These are phyloP conservation scores for Hericium erinaceus DNA, from an alignment of 768 basidiomycete genomes.

Conservation along the genomic window DNA sequence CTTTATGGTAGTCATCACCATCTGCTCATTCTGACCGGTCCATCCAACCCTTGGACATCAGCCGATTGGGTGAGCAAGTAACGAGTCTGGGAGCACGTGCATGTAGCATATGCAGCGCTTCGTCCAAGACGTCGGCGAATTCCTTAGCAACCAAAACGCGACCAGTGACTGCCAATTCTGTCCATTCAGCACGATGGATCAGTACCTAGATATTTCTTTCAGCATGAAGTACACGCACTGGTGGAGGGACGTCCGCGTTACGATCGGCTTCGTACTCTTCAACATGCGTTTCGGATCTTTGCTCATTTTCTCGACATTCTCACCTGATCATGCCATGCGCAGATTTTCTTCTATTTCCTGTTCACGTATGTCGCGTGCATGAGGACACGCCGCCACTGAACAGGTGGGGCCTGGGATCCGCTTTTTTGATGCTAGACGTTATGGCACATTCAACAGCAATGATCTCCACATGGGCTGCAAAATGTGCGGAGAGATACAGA, in stretches of 20 bases:
- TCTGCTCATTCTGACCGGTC: not conserved
- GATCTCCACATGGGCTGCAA: too few species aligned
- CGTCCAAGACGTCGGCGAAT: conserved; percentile 34
- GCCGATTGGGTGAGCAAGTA: conserved; percentile 41
- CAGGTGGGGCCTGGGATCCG: too few species aligned
- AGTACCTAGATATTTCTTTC: conserved; percentile 42
- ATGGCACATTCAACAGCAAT: too few species aligned
- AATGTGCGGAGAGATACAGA: too few species aligned
- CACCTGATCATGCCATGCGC: too few species aligned
- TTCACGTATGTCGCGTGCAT: too few species aligned
- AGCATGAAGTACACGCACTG: conserved; percentile 48
- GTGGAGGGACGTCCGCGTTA: conserved; percentile 39
- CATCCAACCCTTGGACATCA: conserved; percentile 39
- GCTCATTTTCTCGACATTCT: too few species aligned
- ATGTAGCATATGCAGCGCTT: conserved; percentile 33
- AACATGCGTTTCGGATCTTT: conserved; percentile 26
- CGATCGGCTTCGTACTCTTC: conserved; percentile 32
- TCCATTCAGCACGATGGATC: conserved; percentile 45
- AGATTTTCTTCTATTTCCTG: too few species aligned
- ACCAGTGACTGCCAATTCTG: conserved; percentile 45
- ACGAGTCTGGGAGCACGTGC: conserved; percentile 46
- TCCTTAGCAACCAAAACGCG: conserved; percentile 31
- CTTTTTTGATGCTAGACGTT: too few species aligned
- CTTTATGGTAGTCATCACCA: not conserved
- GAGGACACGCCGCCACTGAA: too few species aligned